These are phyloP conservation scores for Aphanomyces invadans DNA, from an alignment of 352 stramenopile species.

Conservation along the genomic window DNA sequence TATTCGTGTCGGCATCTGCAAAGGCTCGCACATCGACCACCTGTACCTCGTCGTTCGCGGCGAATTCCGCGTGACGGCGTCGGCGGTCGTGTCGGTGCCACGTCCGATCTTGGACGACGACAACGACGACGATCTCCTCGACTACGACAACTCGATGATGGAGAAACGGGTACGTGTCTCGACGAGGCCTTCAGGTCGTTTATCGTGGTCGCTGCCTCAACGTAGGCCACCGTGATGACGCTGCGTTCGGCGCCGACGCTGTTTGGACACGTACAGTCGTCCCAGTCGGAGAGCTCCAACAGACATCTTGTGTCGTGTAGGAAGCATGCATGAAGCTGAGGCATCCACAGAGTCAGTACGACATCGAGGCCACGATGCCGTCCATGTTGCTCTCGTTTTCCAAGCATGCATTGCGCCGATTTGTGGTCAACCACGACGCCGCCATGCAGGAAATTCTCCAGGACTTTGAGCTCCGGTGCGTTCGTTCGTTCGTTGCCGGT, in stretches of 20 bases:
- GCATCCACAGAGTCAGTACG: constrained; percentile 8
- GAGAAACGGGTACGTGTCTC: constrained; percentile 6
- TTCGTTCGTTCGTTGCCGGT: background rate
- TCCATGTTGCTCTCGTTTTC: constrained; percentile 33
- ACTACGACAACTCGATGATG: constrained; percentile 3
- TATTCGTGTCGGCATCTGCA: too few relatives aligned
- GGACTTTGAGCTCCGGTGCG: background rate
- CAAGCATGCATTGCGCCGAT: constrained; percentile 5
- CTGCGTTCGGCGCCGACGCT: constrained; percentile 53
- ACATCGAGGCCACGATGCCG: constrained; percentile 44
- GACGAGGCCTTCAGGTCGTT: constrained; percentile 9
- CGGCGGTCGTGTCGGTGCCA: constrained; percentile 9
- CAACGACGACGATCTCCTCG: background rate
- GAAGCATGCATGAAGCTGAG: constrained; percentile 7
- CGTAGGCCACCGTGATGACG: constrained; percentile 39
- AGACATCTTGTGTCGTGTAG: constrained; percentile 29
- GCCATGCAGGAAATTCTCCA: background rate
- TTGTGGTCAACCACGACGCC: background rate
- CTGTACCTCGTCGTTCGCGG: constrained; percentile 55
- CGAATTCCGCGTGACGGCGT: constrained; percentile 55
- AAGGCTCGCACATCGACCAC: constrained; percentile 50
- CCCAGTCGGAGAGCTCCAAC: constrained; percentile 31
- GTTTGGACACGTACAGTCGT: constrained; percentile 57
- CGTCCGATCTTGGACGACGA: background rate
- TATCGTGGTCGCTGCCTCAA: background rate